phyloP scores from a whole-genome alignment of 2,329 filamentous ascomycete genomes.

The Ustilaginoidea virens region DNA sequence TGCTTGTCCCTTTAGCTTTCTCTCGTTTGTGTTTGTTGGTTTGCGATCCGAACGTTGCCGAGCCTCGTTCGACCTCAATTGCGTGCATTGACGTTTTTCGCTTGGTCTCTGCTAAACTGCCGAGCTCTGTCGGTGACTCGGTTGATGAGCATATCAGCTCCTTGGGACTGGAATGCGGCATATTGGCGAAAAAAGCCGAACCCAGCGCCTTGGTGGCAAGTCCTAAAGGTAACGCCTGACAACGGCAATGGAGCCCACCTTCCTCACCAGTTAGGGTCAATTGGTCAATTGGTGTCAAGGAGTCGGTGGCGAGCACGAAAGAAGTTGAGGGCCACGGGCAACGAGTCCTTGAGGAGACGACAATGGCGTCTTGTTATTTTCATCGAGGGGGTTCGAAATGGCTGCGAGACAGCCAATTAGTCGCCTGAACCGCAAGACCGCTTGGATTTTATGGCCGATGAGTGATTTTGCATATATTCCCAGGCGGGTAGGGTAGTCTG shows the following conservation, averaged over 20 bases:
- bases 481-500: too few relatives aligned
- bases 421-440: constrained; percentile 1
- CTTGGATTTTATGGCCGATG: too few relatives aligned
- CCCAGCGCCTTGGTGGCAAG: constrained; percentile 8
- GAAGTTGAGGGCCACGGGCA: constrained; percentile 5
- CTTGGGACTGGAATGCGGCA: constrained; percentile 13
- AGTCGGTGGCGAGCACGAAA: constrained; percentile 2
- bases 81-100: too few relatives aligned
- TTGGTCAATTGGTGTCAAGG: constrained; percentile 4
- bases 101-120: too few relatives aligned
- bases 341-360: constrained; percentile 6
- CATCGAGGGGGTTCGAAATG: constrained; percentile 10
- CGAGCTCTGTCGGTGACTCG: constrained; percentile 12
- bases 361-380: constrained; percentile 9
- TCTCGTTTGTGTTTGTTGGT: too few relatives aligned
- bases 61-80: too few relatives aligned
- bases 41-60: too few relatives aligned
- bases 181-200: constrained; percentile 9
- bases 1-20: too few relatives aligned
- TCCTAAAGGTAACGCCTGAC: constrained; percentile 2
- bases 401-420: constrained; percentile 9
- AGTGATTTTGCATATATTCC: too few relatives aligned
- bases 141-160: constrained; percentile 7
- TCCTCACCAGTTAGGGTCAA: too few relatives aligned
- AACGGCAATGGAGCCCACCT: constrained; percentile 4